A percentile compares a stretch with the other conserved stretches of the same genome.
phyloP scores from a whole-genome alignment of 371 early-diverging fungal genomes.

The Mortierella sp. region DNA sequence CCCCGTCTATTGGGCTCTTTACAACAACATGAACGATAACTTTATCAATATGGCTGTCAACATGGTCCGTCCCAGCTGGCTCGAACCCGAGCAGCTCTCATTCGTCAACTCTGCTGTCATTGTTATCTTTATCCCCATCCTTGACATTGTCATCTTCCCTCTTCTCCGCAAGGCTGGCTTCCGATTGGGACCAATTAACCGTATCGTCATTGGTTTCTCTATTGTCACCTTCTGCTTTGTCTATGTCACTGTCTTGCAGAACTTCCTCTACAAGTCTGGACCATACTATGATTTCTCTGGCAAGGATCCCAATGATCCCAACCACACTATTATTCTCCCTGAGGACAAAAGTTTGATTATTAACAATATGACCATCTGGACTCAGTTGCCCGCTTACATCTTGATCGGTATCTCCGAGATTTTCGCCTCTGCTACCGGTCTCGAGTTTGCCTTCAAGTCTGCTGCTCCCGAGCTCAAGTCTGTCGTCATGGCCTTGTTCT shows the following conservation, averaged over 20 bases:
- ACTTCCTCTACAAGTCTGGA: slow-evolving; percentile 70
- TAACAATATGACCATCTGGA: slow-evolving; percentile 71
- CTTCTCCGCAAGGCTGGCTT: slow-evolving; percentile 72
- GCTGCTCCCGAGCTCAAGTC: slow-evolving; percentile 83
- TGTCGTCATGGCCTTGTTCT: slow-evolving; percentile 77
- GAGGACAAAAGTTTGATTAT: too few species aligned
- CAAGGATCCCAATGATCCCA: slow-evolving; percentile 45
- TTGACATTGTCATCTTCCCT: slow-evolving; percentile 79
- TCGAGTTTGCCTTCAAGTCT: slow-evolving; percentile 84
- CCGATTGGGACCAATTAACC: slow-evolving; percentile 74
- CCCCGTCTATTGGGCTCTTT: slow-evolving; percentile 85
- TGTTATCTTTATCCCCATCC: slow-evolving; percentile 78
- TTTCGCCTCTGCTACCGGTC: slow-evolving; percentile 80
- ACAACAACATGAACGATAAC: slow-evolving; percentile 82
- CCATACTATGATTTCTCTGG: slow-evolving; percentile 67
- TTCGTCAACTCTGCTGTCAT: slow-evolving; percentile 74
- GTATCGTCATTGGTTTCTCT: slow-evolving; percentile 80
- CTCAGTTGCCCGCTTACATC: slow-evolving; percentile 77
- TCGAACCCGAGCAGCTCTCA: slow-evolving; percentile 70
- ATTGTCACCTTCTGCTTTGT: slow-evolving; percentile 75
- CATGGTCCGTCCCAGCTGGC: slow-evolving; percentile 72
- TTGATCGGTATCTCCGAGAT: slow-evolving; percentile 78
- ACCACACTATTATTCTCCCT: too few species aligned
- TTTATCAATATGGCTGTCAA: slow-evolving; percentile 78
- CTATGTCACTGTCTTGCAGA: slow-evolving; percentile 78